phyloP scores from a whole-genome alignment of 1,284 basidiomycete genomes.

The Ganoderma boninense region DNA sequence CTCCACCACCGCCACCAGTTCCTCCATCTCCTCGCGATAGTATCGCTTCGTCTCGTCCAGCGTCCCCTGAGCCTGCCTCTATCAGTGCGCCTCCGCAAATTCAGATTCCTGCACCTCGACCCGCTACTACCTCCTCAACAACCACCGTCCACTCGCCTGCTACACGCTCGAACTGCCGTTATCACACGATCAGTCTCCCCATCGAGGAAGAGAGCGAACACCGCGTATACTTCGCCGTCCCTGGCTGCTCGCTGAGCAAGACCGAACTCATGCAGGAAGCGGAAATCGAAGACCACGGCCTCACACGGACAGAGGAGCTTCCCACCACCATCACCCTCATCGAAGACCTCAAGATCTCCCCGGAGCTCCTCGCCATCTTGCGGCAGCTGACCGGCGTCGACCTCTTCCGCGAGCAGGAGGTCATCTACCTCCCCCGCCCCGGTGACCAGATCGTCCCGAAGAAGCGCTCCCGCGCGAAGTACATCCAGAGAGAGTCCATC shows the following conservation, averaged over 20 bases:
- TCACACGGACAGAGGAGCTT: slow-evolving; percentile 59
- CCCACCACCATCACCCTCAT: slow-evolving; percentile 56
- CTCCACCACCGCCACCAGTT: slow-evolving; percentile 14
- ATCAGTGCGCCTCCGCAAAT: slow-evolving; percentile 3
- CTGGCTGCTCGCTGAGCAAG: slow-evolving; percentile 69
- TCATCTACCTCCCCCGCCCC: slow-evolving; percentile 62
- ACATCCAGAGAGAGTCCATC: slow-evolving; percentile 41
- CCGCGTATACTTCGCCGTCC: slow-evolving; percentile 66
- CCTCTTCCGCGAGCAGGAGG: slow-evolving; percentile 66
- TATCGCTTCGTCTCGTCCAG: slow-evolving; percentile 12
- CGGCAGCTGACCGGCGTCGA: slow-evolving; percentile 69
- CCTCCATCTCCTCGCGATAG: slow-evolving; percentile 2
- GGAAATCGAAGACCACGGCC: slow-evolving; percentile 65
- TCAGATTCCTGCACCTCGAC: not conserved
- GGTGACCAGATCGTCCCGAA: slow-evolving; percentile 39
- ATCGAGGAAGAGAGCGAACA: slow-evolving; percentile 54
- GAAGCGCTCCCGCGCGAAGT: slow-evolving; percentile 24
- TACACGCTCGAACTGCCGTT: slow-evolving; percentile 69
- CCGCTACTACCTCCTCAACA: not conserved
- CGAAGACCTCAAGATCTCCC: slow-evolving; percentile 57
- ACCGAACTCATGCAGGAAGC: slow-evolving; percentile 63
- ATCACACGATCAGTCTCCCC: slow-evolving; percentile 70
- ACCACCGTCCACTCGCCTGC: slow-evolving; percentile 34
- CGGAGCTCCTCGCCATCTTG: slow-evolving; percentile 60
- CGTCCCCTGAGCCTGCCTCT: slow-evolving; percentile 16